Base-by-base conservation (phyloP, 2,329 filamentous ascomycete genomes). In the Pseudogymnoascus sp. region DNA sequence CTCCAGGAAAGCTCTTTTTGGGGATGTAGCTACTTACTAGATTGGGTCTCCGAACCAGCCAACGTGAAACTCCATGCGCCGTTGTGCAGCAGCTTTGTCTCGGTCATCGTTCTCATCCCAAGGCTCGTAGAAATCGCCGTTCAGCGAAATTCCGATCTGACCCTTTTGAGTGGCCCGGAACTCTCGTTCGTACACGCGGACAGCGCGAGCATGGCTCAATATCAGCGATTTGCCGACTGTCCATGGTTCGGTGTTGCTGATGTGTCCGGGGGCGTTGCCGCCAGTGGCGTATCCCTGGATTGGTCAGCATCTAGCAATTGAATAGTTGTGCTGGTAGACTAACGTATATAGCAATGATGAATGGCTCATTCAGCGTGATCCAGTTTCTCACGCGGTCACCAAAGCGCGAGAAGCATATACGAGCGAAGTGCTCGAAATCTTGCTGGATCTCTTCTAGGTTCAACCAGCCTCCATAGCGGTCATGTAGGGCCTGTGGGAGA, bases 291-390 rank as follows among this genome's bases (percentile, higher is more conserved):
- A 62, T 18, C 59, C 64, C 72, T 62, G 39, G 6, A 27, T 45
- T 29, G 29, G 35, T 59, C 52, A 36, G 18, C 59, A 33, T 18
- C 18, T 3, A 21, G 15, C 15, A 37, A n/a, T 35, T 21, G 21
- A 31, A 58, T 13, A 25, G n/a, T 9, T 4, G 4, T 59, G 15
- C 7, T 12, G 8, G 12, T 29, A n/a, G 2, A 64, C 68, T 61
- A 63, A 72, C 74, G 58, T 66, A 69, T 21, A 70, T 67, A 8
- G 69, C 67, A 12, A 69, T 65, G 45, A 70, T 69, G 60, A 66
- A 70, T 5, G 75, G 75, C 64, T 78, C 76, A 62, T 78, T 78
- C 36, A 77, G 63, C 1, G 76, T 78, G 64, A 76, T 74, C 75
- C 75, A 75, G 25, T 72, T 64, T 15, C 70, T 69, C 5, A 77